Percentiles rank a stretch among this genome's conserved stretches.
Conservation (phyloP, 192 early-diverging fungal genomes). For the Spinellus fusiger region DNA sequence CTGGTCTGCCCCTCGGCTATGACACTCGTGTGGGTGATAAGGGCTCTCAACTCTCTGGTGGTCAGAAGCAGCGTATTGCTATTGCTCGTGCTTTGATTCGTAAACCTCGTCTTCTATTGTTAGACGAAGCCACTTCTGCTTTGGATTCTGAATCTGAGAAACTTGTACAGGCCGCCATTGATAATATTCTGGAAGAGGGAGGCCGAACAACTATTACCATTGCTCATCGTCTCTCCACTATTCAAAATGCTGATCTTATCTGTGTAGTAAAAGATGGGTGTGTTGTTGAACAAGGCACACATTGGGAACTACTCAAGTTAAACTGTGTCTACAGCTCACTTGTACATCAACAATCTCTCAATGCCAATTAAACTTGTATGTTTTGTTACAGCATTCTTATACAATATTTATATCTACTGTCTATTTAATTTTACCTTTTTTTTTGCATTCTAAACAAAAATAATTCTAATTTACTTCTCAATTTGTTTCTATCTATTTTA, state of each 20-base stretch:
- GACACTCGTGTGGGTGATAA: constrained; percentile 65
- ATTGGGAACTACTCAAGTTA: constrained; percentile 50
- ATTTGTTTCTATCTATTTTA: no score
- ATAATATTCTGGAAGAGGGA: constrained; percentile 53
- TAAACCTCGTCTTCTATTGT: constrained; percentile 74
- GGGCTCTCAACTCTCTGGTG: constrained; percentile 57
- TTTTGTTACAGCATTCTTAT: no score
- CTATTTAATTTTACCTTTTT: no score
- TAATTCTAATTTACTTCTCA: no score
- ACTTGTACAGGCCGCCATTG: constrained; percentile 62
- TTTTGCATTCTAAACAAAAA: no score
- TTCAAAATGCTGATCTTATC: constrained; percentile 58
- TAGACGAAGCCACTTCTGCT: constrained; percentile 82
- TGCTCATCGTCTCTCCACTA: constrained; percentile 68
- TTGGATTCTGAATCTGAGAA: constrained; percentile 68
- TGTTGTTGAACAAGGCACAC: constrained; percentile 57
- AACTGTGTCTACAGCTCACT: constrained; percentile 54
- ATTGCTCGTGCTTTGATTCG: constrained; percentile 86
- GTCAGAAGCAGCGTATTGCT: constrained; percentile 80
- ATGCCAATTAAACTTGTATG: constrained; percentile 14
- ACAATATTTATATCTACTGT: no score
- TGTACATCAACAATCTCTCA: constrained; percentile 61
- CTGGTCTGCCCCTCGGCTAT: constrained; percentile 52
- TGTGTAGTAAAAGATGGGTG: constrained; percentile 71
- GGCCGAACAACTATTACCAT: constrained; percentile 70